Evolutionary conservation across 768 basidiomycete species (phyloP).

Genomic region (Termitomyces sp.): DNA sequence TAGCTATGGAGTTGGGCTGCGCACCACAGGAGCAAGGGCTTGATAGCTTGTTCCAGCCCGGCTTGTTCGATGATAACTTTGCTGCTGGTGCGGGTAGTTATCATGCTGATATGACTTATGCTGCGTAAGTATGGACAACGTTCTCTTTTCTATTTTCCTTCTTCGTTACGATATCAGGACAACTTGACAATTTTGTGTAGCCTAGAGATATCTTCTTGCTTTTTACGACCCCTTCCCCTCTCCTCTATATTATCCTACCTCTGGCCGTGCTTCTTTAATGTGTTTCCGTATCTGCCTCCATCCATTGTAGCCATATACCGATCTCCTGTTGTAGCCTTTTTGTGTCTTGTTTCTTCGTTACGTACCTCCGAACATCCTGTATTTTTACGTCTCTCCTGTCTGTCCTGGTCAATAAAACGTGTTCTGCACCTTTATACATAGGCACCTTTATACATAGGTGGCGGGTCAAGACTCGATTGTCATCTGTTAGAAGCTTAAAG

Average conservation of each 20-base stretch:
- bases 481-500: background rate
- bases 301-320: constrained; percentile 16
- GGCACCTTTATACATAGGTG: background rate
- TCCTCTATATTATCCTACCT: background rate
- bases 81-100: background rate
- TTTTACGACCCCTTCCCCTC: background rate
- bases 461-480: background rate
- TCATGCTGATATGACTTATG: background rate
- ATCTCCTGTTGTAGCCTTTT: constrained; percentile 13
- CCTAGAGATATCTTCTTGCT: background rate
- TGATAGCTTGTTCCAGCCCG: constrained; percentile 10
- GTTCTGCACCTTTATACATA: background rate
- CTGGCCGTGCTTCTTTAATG: background rate
- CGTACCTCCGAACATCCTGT: background rate
- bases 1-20: background rate
- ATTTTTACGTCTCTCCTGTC: background rate
- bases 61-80: constrained; percentile 9
- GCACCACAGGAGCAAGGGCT: constrained; percentile 1
- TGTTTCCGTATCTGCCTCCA: background rate
- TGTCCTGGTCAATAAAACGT: background rate
- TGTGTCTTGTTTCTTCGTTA: background rate
- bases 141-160: background rate
- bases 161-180: background rate
- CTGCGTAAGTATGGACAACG: background rate
- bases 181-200: background rate